A percentile compares a stretch with the other conserved stretches of the same genome.
These are phyloP conservation scores for Jimgerdemannia flammicorona DNA, from an alignment of 192 early-diverging fungal genomes.

Conservation along the genomic window DNA sequence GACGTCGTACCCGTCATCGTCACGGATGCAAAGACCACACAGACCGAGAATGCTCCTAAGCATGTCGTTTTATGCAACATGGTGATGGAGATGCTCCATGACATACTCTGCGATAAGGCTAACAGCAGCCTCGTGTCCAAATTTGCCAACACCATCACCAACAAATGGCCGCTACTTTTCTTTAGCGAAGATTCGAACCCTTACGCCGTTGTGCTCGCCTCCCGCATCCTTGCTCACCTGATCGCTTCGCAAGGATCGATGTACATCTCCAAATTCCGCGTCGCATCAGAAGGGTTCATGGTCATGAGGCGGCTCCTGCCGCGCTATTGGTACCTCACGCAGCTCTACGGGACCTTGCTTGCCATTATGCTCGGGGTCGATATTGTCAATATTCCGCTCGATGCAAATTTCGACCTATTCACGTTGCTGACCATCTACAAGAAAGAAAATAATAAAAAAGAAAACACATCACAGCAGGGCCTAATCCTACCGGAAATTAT, in stretches of 20 bases:
- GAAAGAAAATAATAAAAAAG: not conserved
- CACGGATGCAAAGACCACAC: not conserved
- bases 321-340: slow-evolving; percentile 51
- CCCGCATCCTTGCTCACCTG: slow-evolving; percentile 48
- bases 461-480: slow-evolving; percentile 16
- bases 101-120: slow-evolving; percentile 50
- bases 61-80: not conserved
- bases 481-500: slow-evolving; percentile 43
- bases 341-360: slow-evolving; percentile 52
- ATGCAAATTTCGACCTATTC: slow-evolving; percentile 43
- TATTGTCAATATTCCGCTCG: slow-evolving; percentile 45
- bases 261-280: slow-evolving; percentile 49
- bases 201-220: slow-evolving; percentile 48
- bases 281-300: slow-evolving; percentile 48
- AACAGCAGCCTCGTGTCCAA: slow-evolving; percentile 43
- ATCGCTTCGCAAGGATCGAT: slow-evolving; percentile 38
- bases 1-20: not conserved
- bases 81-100: slow-evolving; percentile 62
- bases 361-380: slow-evolving; percentile 53
- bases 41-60: not conserved
- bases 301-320: slow-evolving; percentile 54
- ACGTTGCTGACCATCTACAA: slow-evolving; percentile 40
- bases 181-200: slow-evolving; percentile 49
- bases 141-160: slow-evolving; percentile 52
- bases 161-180: slow-evolving; percentile 63